phyloP scores from a whole-genome alignment of 148 eudicot species.

The Vaccinium myrtillus region DNA sequence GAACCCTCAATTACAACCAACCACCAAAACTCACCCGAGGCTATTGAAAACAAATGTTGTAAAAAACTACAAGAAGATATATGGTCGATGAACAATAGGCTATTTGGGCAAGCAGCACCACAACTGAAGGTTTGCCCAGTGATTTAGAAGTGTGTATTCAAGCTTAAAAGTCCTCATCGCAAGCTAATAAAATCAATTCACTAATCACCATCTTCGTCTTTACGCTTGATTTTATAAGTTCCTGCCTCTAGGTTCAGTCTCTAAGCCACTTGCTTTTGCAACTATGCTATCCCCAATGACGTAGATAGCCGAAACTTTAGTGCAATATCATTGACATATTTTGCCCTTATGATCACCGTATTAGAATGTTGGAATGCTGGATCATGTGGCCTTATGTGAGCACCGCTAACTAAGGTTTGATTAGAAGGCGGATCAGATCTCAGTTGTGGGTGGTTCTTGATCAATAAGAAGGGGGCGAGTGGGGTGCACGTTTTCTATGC shows the following conservation, averaged over 20 bases:
- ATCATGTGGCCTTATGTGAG: background rate
- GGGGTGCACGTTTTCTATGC: too few species aligned
- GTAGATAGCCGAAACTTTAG: background rate
- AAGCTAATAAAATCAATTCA: background rate
- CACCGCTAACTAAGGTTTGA: background rate
- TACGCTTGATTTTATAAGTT: background rate
- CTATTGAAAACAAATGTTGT: too few species aligned
- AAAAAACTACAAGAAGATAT: too few species aligned
- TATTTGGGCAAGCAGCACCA: background rate
- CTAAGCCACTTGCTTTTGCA: background rate
- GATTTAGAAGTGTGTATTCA: background rate
- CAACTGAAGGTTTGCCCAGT: background rate
- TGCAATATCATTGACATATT: background rate
- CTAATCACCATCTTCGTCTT: background rate
- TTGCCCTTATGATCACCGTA: background rate
- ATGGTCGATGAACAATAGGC: background rate
- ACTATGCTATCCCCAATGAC: background rate
- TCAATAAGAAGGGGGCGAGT: too few species aligned
- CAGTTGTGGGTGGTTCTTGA: too few species aligned
- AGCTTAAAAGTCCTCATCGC: background rate
- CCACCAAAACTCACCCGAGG: too few species aligned
- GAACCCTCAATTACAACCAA: too few species aligned
- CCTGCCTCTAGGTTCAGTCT: background rate
- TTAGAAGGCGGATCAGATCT: background rate
- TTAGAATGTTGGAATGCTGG: too few species aligned